Percentiles rank a stretch among this genome's conserved stretches.
phyloP scores from a whole-genome alignment of 2,329 filamentous ascomycete genomes.

The Aspergillus floridensis region DNA sequence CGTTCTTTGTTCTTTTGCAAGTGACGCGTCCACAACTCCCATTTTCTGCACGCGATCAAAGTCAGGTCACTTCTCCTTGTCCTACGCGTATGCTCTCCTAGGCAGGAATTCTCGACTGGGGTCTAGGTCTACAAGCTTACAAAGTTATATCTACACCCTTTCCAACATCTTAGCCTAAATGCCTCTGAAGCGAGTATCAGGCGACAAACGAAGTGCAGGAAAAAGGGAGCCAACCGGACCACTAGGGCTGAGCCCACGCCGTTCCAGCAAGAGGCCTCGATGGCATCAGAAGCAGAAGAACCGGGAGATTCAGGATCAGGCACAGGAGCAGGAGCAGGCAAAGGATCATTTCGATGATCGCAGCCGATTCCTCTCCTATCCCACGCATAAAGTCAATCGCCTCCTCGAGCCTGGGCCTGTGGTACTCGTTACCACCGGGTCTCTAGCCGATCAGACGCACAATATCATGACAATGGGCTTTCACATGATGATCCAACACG shows the following conservation, averaged over 20 bases:
- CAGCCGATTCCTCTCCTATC: slow-evolving; percentile 3
- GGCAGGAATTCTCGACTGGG: no score
- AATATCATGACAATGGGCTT: slow-evolving; percentile 8
- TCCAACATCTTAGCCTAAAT: background rate
- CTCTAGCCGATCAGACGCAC: slow-evolving; percentile 3
- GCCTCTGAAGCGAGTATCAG: background rate
- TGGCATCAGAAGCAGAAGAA: background rate
- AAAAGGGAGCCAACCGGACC: background rate
- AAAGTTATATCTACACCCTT: background rate
- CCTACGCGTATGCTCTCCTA: no score
- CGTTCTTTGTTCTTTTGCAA: background rate
- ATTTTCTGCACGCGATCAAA: background rate
- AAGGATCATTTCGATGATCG: background rate
- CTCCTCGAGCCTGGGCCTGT: slow-evolving; percentile 4
- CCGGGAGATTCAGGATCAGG: background rate
- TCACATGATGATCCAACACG: slow-evolving; percentile 7
- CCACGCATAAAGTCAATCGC: slow-evolving; percentile 5
- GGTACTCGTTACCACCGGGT: slow-evolving; percentile 2
- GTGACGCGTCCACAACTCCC: background rate
- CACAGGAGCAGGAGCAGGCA: background rate
- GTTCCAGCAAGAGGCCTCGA: background rate
- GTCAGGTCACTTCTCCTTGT: background rate
- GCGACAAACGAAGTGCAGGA: background rate
- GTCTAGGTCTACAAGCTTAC: background rate
- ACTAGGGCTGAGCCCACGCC: background rate